Evolutionary conservation across 345 rosid species (phyloP).

Genomic region (Sonneratia caseolaris): DNA sequence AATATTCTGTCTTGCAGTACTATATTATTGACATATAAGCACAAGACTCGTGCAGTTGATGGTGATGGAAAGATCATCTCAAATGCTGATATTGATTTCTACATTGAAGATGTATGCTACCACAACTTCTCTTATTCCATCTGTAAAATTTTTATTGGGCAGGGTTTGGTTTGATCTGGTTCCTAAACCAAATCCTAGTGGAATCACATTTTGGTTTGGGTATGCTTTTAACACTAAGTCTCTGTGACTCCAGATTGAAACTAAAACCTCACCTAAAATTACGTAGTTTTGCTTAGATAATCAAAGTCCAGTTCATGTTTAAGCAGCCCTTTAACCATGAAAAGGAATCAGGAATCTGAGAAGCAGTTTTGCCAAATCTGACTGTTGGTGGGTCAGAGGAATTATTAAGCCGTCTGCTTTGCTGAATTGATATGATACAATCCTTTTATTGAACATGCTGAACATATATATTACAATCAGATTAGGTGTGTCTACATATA

Average conservation of each 20-base stretch:
- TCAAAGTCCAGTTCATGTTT: not conserved
- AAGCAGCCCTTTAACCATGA: not conserved
- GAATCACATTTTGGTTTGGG: not conserved
- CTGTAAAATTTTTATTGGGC: not conserved
- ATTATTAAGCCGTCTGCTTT: not conserved
- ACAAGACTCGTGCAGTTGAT: conserved; percentile 92
- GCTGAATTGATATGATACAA: not conserved
- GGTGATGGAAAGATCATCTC: conserved; percentile 64
- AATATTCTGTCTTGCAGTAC: conserved; percentile 36
- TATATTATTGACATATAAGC: conserved; percentile 89
- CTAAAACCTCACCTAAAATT: not conserved
- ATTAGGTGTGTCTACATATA: not conserved
- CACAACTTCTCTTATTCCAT: not conserved
- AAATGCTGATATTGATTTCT: conserved; percentile 92
- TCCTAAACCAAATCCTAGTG: not conserved
- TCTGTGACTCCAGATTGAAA: not conserved
- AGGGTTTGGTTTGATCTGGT: not conserved
- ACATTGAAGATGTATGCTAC: conserved; percentile 59
- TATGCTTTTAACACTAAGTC: not conserved
- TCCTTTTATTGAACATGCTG: not conserved
- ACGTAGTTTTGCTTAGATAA: not conserved
- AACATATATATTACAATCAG: not conserved
- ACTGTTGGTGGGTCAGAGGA: not conserved
- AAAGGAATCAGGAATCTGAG: not conserved
- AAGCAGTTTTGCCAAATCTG: not conserved